Percentiles rank a stretch among this genome's conserved stretches.
These are phyloP conservation scores for Fistulinella prunicolor DNA, from an alignment of 768 basidiomycete species.

Conservation along the genomic window DNA sequence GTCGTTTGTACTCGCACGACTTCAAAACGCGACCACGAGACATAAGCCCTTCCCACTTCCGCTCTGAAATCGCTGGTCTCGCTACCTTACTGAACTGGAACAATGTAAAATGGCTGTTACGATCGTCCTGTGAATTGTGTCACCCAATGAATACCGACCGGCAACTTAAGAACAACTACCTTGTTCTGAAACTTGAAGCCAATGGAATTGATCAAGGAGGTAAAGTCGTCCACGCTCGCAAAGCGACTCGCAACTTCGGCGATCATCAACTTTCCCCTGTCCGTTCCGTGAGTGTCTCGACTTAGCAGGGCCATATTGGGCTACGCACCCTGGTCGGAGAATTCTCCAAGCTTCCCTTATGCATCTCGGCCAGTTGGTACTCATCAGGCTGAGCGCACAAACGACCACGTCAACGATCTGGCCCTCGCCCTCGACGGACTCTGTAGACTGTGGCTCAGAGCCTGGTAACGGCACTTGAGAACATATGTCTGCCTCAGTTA, in stretches of 20 bases:
- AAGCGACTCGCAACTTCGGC: conserved; percentile 91
- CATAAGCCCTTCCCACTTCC: conserved; percentile 59
- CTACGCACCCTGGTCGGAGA: conserved; percentile 71
- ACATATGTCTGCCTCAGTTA: conserved; percentile 90
- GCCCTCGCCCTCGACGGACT: conserved; percentile 50
- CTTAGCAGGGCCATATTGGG: background rate
- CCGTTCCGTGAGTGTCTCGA: conserved; percentile 7
- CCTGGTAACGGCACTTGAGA: conserved; percentile 81
- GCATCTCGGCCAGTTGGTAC: conserved; percentile 91
- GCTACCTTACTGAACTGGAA: conserved; percentile 74
- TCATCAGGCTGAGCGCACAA: conserved; percentile 95
- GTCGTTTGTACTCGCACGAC: conserved; percentile 90
- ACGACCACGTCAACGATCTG: conserved; percentile 89
- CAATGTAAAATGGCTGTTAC: conserved; percentile 81
- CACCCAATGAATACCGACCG: background rate
- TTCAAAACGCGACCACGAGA: conserved; percentile 61
- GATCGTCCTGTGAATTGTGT: conserved; percentile 55
- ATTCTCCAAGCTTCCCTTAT: conserved; percentile 89
- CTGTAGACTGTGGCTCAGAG: conserved; percentile 45
- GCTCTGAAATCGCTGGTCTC: conserved; percentile 44
- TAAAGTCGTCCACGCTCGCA: conserved; percentile 62
- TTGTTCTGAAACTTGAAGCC: conserved; percentile 74
- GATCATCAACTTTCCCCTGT: conserved; percentile 77
- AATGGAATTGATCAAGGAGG: conserved; percentile 55
- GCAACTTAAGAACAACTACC: conserved; percentile 37